Conservation (phyloP, 139 green algal species). For the Chlamydomonas sp. region DNA sequence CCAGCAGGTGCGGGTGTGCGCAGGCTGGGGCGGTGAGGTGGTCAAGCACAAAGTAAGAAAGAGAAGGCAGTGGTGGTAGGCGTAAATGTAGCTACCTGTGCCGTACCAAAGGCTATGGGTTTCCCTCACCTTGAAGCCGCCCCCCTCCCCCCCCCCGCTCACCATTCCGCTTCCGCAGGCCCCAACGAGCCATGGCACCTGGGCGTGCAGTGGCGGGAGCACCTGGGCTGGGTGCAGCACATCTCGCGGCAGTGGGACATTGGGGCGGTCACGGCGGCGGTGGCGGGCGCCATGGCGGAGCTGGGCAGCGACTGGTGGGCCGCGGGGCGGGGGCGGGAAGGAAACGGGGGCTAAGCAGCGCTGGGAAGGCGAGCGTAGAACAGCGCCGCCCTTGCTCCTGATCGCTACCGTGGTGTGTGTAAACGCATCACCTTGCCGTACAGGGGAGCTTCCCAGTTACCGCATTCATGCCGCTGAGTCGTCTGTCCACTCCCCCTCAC, state of each 20-base stretch:
- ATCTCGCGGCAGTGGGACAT: constrained; percentile 1
- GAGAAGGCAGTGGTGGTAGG: background rate
- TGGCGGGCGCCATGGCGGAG: background rate
- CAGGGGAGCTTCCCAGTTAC: background rate
- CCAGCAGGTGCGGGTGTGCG: background rate
- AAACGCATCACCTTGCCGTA: background rate
- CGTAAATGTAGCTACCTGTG: background rate
- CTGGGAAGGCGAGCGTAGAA: too few species aligned
- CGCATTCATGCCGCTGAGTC: background rate
- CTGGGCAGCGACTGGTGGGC: constrained; percentile 19
- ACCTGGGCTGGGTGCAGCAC: background rate
- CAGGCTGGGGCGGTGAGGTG: background rate
- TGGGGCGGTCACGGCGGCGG: background rate
- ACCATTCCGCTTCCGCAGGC: too few species aligned
- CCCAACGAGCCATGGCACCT: too few species aligned
- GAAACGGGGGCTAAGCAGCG: too few species aligned
- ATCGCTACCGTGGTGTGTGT: too few species aligned
- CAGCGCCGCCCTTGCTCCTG: too few species aligned
- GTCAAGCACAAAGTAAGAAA: background rate
- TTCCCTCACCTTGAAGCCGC: too few species aligned
- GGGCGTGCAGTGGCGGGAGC: constrained; percentile 5
- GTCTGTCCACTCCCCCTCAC: background rate
- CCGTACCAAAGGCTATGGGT: too few species aligned
- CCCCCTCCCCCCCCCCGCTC: too few species aligned
- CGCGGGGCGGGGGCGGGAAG: too few species aligned